Evolutionary conservation across 2,329 filamentous ascomycete species (phyloP).

Genomic region (Calonectria multiphialidica): DNA sequence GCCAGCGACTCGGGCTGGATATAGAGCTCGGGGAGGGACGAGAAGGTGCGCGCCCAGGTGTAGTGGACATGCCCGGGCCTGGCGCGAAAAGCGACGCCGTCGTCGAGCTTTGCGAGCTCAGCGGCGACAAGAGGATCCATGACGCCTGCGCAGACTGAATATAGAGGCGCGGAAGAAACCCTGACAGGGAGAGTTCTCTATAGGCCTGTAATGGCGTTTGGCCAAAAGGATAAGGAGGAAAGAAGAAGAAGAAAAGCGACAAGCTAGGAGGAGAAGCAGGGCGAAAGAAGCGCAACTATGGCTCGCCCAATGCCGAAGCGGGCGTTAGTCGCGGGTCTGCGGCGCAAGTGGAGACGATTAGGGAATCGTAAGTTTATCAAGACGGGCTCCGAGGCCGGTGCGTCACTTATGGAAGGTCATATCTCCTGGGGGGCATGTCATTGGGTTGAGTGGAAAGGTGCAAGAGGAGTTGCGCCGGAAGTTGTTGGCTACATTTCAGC

Average conservation of each 20-base stretch:
- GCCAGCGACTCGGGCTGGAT: slow-evolving; percentile 83
- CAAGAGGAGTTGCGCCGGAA: neutral
- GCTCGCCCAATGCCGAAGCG: slow-evolving; percentile 19
- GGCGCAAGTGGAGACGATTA: slow-evolving; percentile 15
- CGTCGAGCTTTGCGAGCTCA: slow-evolving; percentile 47
- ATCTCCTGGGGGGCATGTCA: neutral
- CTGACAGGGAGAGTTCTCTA: neutral
- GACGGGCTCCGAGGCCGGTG: slow-evolving; percentile 4
- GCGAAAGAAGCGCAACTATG: slow-evolving; percentile 9
- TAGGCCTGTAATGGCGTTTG: neutral
- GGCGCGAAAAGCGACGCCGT: slow-evolving; percentile 80
- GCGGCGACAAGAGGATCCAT: slow-evolving; percentile 54
- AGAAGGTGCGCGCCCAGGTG: slow-evolving; percentile 96
- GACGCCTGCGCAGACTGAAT: slow-evolving; percentile 25
- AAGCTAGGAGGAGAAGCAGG: neutral
- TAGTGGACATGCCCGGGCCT: slow-evolving; percentile 80
- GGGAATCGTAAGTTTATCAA: slow-evolving; percentile 20
- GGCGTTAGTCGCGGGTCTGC: slow-evolving; percentile 22
- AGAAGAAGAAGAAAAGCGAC: neutral
- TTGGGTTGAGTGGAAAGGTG: neutral
- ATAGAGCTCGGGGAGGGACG: slow-evolving; percentile 90
- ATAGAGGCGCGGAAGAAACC: slow-evolving; percentile 17
- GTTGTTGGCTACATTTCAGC: neutral
- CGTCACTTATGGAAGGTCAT: neutral
- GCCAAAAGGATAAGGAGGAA: neutral